Evolutionary conservation across 257 asterid species (phyloP).

Genomic region (Thymus mandschuricus): DNA sequence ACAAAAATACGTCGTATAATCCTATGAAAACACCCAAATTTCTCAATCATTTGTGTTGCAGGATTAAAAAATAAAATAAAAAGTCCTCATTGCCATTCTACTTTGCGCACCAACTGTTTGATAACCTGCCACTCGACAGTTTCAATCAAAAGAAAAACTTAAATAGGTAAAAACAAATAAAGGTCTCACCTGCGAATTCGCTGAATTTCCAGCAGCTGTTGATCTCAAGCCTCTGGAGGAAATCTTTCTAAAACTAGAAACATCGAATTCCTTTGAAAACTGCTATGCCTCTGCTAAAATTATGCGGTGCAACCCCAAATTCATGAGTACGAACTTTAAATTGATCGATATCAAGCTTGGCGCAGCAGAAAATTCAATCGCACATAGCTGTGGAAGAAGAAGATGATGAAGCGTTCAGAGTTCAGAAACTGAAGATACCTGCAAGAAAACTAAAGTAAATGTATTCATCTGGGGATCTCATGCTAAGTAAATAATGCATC

Average conservation of each 20-base stretch:
- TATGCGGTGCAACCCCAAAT: conserved; percentile 31
- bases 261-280: conserved; percentile 17
- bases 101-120: conserved; percentile 34
- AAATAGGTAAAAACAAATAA: neutral
- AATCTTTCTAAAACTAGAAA: conserved; percentile 19
- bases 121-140: conserved; percentile 22
- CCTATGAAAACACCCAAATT: too few relatives aligned
- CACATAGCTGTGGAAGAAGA: neutral
- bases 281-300: conserved; percentile 29
- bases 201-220: conserved; percentile 23
- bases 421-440: conserved; percentile 14
- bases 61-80: too few relatives aligned
- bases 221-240: conserved; percentile 27
- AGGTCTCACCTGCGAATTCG: conserved; percentile 23
- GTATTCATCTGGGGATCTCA: too few relatives aligned
- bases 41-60: too few relatives aligned
- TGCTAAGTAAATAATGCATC: too few relatives aligned
- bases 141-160: neutral
- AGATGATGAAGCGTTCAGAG: conserved; percentile 18
- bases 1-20: too few relatives aligned
- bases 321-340: conserved; percentile 37
- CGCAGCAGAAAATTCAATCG: too few relatives aligned
- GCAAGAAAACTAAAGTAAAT: too few relatives aligned
- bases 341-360: neutral
- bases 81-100: too few relatives aligned